phyloP scores from a whole-genome alignment of 2,329 filamentous ascomycete genomes.

The Colletotrichum sp. region DNA sequence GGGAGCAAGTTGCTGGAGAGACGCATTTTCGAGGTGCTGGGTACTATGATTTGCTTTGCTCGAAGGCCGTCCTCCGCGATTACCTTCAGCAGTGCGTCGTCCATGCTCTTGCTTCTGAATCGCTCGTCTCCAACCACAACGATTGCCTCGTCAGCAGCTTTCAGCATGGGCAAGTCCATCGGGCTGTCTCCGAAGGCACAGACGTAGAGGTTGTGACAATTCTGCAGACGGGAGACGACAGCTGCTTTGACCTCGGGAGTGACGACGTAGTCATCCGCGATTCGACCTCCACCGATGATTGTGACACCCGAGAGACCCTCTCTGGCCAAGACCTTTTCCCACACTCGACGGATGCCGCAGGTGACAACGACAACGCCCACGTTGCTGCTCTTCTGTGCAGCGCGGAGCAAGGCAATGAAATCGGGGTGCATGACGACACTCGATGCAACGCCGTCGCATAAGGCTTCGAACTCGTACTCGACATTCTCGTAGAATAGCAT shows the following conservation, averaged over 20 bases:
- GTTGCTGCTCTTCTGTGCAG: neutral
- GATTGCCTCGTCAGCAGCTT: neutral
- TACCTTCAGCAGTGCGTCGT: neutral
- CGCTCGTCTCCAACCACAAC: neutral
- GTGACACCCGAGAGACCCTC: neutral
- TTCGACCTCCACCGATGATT: neutral
- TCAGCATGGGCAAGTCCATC: neutral
- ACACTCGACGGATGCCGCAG: neutral
- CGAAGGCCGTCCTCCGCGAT: slow-evolving; percentile 43
- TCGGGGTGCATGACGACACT: neutral
- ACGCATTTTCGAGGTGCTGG: slow-evolving; percentile 39
- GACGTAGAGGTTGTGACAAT: neutral
- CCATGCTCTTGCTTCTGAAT: neutral
- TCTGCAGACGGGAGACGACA: neutral
- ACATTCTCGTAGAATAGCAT: neutral
- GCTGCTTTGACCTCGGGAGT: neutral
- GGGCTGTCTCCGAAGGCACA: neutral
- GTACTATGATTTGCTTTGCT: slow-evolving; percentile 52
- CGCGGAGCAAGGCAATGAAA: neutral
- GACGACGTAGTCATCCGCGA: neutral
- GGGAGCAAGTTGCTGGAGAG: slow-evolving; percentile 49
- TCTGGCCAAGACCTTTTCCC: neutral
- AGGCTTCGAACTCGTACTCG: neutral
- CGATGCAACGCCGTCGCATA: neutral
- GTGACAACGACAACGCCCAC: neutral